Conservation (phyloP, 352 stramenopile species). For the Globisporangium yorkense region DNA sequence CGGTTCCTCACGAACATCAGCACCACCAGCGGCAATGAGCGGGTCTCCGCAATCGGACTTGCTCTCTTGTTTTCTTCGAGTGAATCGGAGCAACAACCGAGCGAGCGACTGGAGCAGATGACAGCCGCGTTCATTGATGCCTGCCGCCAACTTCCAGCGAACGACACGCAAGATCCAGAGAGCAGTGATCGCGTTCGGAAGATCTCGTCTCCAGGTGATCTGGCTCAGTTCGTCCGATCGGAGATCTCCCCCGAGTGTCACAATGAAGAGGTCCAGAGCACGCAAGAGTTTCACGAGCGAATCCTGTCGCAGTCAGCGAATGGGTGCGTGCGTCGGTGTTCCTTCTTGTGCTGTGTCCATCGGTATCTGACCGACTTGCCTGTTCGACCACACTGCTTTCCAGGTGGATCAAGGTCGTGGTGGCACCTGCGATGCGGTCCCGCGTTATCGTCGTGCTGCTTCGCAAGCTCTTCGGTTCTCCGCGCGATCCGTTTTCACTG, state of each 20-base stretch:
- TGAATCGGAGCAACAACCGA: background rate
- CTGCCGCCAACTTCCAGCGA: constrained; percentile 7
- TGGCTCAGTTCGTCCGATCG: background rate
- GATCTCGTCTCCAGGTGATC: constrained; percentile 3
- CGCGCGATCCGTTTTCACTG: constrained; percentile 33
- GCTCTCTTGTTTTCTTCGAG: constrained; percentile 18
- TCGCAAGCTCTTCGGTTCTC: constrained; percentile 35
- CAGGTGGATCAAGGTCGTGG: constrained; percentile 29
- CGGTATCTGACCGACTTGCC: background rate
- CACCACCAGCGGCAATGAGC: background rate
- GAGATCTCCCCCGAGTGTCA: background rate
- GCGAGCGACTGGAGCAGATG: constrained; percentile 14
- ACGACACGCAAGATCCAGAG: background rate
- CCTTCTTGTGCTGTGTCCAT: background rate
- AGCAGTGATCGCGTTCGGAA: background rate
- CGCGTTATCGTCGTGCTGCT: constrained; percentile 24
- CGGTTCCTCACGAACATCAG: background rate
- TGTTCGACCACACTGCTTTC: background rate
- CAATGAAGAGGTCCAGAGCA: background rate
- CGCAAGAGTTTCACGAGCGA: constrained; percentile 19
- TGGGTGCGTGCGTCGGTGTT: constrained; percentile 15
- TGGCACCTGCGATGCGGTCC: constrained; percentile 6
- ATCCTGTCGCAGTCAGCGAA: constrained; percentile 24
- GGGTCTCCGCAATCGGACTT: constrained; percentile 1
- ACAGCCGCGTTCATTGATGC: constrained; percentile 24